Percentiles rank a stretch among this genome's conserved stretches.
Evolutionary conservation across 192 early-diverging fungal genomes (phyloP).

Genomic region (Backusella westeae): DNA sequence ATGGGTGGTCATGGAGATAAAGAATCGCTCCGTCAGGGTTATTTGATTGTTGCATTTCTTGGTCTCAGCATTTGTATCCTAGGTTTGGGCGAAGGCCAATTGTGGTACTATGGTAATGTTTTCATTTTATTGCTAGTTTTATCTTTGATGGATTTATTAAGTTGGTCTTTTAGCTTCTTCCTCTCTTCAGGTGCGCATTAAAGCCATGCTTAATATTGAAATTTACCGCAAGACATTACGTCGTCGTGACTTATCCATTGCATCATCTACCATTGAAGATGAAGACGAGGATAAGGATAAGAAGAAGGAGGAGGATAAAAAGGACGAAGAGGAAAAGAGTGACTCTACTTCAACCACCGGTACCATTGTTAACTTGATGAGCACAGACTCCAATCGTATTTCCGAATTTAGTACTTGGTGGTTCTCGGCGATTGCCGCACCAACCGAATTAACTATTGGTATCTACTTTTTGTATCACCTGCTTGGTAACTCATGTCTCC

Average conservation of each 20-base stretch:
- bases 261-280: constrained; percentile 8
- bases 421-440: constrained; percentile 53
- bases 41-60: constrained; percentile 55
- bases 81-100: constrained; percentile 25
- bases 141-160: constrained; percentile 21
- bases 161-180: constrained; percentile 13
- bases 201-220: constrained; percentile 45
- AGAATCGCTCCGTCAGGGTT: constrained; percentile 47
- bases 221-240: constrained; percentile 63
- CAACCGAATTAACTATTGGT: constrained; percentile 63
- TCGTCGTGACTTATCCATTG: constrained; percentile 46
- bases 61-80: constrained; percentile 50
- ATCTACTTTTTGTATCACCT: constrained; percentile 71
- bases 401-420: constrained; percentile 50
- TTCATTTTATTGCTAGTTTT: neutral
- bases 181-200: constrained; percentile 30
- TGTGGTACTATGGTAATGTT: constrained; percentile 34
- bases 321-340: constrained; percentile 25
- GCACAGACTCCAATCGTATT: constrained; percentile 67
- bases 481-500: constrained; percentile 76
- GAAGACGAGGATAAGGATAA: constrained; percentile 28
- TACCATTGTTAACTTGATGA: constrained; percentile 73
- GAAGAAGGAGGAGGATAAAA: constrained; percentile 23
- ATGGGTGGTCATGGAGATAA: neutral
- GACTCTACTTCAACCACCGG: constrained; percentile 47